A percentile compares a stretch with the other conserved stretches of the same genome.
Evolutionary conservation across 371 early-diverging fungal species (phyloP).

Genomic region (Mortierella sp.): DNA sequence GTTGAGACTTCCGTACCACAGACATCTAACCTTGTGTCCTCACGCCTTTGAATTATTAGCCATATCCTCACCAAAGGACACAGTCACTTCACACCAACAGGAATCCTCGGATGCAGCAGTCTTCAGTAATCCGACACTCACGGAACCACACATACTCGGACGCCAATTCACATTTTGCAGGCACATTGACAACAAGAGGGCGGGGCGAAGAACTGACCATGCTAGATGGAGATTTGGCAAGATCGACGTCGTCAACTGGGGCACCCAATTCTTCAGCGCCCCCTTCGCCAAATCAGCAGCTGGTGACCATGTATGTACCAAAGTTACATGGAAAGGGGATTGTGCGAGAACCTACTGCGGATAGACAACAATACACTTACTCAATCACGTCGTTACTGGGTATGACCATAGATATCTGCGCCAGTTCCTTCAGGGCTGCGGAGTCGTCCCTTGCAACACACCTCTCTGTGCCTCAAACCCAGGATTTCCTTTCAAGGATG

Average conservation of each 20-base stretch:
- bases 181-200: background rate
- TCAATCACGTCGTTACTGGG: background rate
- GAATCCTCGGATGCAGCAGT: slow-evolving; percentile 35
- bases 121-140: slow-evolving; percentile 44
- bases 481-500: slow-evolving; percentile 35
- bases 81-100: slow-evolving; percentile 35
- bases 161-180: background rate
- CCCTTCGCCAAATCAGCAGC: slow-evolving; percentile 26
- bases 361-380: background rate
- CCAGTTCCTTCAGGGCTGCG: slow-evolving; percentile 52
- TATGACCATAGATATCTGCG: slow-evolving; percentile 34
- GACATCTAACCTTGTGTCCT: background rate
- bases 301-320: slow-evolving; percentile 29
- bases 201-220: slow-evolving; percentile 12
- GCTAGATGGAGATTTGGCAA: slow-evolving; percentile 10
- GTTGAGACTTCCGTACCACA: background rate
- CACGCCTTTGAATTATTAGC: slow-evolving; percentile 16
- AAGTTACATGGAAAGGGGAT: background rate
- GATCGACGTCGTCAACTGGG: background rate
- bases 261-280: background rate
- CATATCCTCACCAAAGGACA: slow-evolving; percentile 47
- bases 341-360: background rate
- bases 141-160: slow-evolving; percentile 43
- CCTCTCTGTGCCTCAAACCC: slow-evolving; percentile 48
- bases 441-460: slow-evolving; percentile 23